Percentiles rank a stretch among this genome's conserved stretches.
These are phyloP conservation scores for Colletotrichum sp. DNA, from an alignment of 2,329 filamentous ascomycete genomes.

Conservation along the genomic window DNA sequence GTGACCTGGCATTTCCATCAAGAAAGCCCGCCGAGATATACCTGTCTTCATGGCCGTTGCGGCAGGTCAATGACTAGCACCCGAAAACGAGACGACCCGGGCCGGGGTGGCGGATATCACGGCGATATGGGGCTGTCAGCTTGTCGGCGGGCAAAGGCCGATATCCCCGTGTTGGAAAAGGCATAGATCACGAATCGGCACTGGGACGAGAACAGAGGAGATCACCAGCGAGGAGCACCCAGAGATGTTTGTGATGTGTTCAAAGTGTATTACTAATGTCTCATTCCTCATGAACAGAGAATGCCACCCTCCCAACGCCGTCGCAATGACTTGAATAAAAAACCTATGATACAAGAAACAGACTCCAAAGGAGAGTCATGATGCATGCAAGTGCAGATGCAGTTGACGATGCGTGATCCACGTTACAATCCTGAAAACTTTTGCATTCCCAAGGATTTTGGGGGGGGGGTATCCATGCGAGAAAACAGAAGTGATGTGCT, in stretches of 20 bases:
- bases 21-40: neutral
- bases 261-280: slow-evolving; percentile 6
- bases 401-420: neutral
- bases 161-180: neutral
- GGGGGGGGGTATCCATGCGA: neutral
- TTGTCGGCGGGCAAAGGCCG: neutral
- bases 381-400: neutral
- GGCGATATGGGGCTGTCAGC: neutral
- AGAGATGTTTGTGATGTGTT: neutral
- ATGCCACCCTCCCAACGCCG: slow-evolving; percentile 13
- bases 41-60: neutral
- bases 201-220: neutral
- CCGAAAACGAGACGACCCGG: neutral
- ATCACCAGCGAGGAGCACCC: neutral
- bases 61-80: neutral
- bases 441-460: neutral
- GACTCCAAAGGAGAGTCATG: neutral
- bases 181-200: neutral
- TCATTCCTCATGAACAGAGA: slow-evolving; percentile 16
- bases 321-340: slow-evolving; percentile 11
- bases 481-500: neutral
- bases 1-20: neutral
- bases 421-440: neutral
- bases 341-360: slow-evolving; percentile 2
- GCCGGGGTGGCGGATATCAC: neutral